Percentiles rank a stretch among this genome's conserved stretches.
Conservation (phyloP, 1,284 basidiomycete genomes). For the Malassezia brasiliensis region DNA sequence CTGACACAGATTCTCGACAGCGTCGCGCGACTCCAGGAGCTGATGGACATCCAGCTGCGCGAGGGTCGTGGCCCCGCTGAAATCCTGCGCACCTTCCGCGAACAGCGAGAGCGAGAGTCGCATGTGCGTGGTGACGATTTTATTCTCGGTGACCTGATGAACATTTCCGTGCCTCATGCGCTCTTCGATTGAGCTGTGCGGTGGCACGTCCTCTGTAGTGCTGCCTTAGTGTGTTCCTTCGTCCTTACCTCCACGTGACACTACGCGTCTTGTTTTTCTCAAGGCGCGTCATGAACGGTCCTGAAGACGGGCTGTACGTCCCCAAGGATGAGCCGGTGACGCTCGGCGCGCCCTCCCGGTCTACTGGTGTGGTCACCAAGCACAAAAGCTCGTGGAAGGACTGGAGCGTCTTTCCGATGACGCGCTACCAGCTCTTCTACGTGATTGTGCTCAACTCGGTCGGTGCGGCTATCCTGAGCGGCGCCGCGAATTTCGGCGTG, state of each 20-base stretch:
- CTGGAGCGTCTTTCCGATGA: slow-evolving; percentile 12
- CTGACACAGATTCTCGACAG: slow-evolving; percentile 3
- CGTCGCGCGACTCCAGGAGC: neutral
- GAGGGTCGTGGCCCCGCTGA: slow-evolving; percentile 2
- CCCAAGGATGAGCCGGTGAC: neutral
- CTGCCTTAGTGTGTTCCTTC: too few relatives aligned
- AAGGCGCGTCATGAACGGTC: neutral
- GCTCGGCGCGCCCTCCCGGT: slow-evolving; percentile 57
- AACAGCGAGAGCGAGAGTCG: neutral
- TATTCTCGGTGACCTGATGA: neutral
- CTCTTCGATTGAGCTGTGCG: neutral
- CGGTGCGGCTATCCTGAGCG: slow-evolving; percentile 15
- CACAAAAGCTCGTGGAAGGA: slow-evolving; percentile 9
- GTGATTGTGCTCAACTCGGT: slow-evolving; percentile 17
- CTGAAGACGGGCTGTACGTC: slow-evolving; percentile 5
- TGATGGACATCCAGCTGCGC: slow-evolving; percentile 1
- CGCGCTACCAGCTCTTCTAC: slow-evolving; percentile 14
- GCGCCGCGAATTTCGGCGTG: slow-evolving; percentile 42
- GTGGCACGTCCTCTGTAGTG: too few relatives aligned
- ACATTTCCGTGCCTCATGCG: neutral
- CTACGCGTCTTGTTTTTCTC: too few relatives aligned
- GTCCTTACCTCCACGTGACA: too few relatives aligned
- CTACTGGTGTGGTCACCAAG: neutral
- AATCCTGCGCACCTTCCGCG: neutral
- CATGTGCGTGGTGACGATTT: neutral